Base-by-base conservation (phyloP, 2,329 filamentous ascomycete genomes). In the Ophiostoma perfectum region DNA sequence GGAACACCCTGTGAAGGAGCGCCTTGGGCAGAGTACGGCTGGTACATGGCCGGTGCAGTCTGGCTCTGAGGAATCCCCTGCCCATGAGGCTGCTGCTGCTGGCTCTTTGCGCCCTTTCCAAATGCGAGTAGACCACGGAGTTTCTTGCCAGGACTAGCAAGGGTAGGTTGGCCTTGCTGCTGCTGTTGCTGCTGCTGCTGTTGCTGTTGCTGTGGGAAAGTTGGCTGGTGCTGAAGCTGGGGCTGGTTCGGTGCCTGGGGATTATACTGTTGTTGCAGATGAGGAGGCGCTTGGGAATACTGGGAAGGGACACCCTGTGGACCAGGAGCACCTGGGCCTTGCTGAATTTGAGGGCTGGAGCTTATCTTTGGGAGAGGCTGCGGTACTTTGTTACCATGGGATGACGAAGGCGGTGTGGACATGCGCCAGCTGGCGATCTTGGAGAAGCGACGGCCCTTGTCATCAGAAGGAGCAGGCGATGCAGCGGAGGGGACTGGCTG, bases 371-470 rank as follows among this genome's bases (percentile, higher is more conserved):
- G 42, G 55, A 14, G 7, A 1, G 12, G 4, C 27, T 52, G 47
- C 5, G 16, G 8, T 7, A 12, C 38, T 47, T 65, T 67, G 68
- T n/a, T 62, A 3, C 60, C 68, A 11, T 71, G 69, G 12, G 70
- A 66, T 2, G 69, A 68, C 5, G 70, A 14, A 16, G 71, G 70
- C 36, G 71, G 70, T 12, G 67, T 69, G 18, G 71, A 70, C 18
- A 58, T 67, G n/a, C 69, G 69, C 70, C 70, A 71, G 49, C n/a
- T 47, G n/a, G 67, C 18, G 11, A 70, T 65, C 55, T 68, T 70
- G 8, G 69, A 70, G 36, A 71, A 58, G 5, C 71, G 67, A 2
- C 66, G 63, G 16, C n/a, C 5, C 67, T 70, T 71, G 5, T 70
- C 70, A 5, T 70, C 71, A 4, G 49, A 14, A 3, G 52, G 64